Base-by-base conservation (phyloP, 2,329 filamentous ascomycete species). In the Aspergillus quadricinctus region DNA sequence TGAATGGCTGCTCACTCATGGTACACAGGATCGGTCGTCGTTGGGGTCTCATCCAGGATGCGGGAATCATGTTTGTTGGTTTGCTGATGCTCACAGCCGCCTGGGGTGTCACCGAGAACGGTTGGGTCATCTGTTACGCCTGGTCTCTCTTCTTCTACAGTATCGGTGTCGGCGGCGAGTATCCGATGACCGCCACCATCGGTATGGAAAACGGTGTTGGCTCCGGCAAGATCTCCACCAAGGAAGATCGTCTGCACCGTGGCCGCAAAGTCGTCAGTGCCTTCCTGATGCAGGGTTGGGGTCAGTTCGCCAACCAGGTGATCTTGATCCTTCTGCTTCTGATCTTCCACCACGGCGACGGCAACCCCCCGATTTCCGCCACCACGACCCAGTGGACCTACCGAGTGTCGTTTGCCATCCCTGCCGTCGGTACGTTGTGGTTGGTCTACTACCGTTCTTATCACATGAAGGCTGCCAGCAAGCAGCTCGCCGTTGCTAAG, bases 251-350 rank as follows among this genome's bases (percentile, higher is more conserved):
- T 72, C 86, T 97, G 53, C 93, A 97, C 80, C 91, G 93, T 77
- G 93, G 93, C 62, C 90, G 93, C 70, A 96, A 96, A 75, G 93
- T 97, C 72, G 96, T 92, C 64, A 91, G 88, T 74, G 92, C 93
- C 57, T 97, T 97, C 80, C 77, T 97, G 76, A 97, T 97, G 93
- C 93, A 97, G 77, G 93, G 93, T 54, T 97, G 93, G 93, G 93
- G 93, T 63, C 93, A 97, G 75, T 90, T 96, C 73, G 81, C 90
- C 80, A 97, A 97, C 83, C 93, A 97, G 77, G 88, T 88, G 66
- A 77, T 96, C 56, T 83, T 97, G 61, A 96, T 97, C 68, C 72
- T 96, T 53, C 80, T 95, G 51, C 84, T 97, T 57, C 81, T 95
- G 66, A 89, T 93, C 77, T 94, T 96, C 83, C 91, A 96, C 81